Conservation (phyloP, 345 rosid genomes). For the Ceriops decandra region DNA sequence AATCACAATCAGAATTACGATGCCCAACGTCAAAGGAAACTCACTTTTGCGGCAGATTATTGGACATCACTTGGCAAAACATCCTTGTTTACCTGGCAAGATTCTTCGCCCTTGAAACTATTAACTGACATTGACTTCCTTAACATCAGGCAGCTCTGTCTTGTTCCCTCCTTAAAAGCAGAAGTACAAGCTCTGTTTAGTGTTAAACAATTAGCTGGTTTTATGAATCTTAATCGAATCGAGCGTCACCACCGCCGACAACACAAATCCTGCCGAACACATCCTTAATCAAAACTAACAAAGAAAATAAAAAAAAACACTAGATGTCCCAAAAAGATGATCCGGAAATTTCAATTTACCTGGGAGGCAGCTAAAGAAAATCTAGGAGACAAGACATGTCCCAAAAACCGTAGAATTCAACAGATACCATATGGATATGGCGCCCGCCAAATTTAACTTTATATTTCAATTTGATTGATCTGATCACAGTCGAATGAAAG, state of each 20-base stretch:
- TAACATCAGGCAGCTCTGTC: constrained; percentile 27
- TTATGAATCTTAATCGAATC: constrained; percentile 23
- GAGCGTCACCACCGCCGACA: constrained; percentile 23
- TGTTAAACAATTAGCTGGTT: constrained; percentile 17
- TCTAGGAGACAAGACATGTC: not conserved
- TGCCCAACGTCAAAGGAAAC: not conserved
- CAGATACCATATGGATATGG: no score
- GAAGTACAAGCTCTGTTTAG: constrained; percentile 24
- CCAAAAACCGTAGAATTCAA: no score
- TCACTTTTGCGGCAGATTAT: not conserved
- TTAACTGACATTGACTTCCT: constrained; percentile 18
- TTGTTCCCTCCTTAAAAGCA: constrained; percentile 21
- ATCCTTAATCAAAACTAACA: not conserved
- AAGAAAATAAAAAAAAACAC: no score
- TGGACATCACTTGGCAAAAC: not conserved
- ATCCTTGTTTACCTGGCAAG: constrained; percentile 19
- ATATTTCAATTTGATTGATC: no score
- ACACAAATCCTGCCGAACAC: constrained; percentile 12
- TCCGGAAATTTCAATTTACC: not conserved
- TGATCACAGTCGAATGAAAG: no score
- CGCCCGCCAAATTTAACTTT: no score
- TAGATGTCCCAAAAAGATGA: not conserved
- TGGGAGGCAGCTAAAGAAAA: constrained; percentile 2
- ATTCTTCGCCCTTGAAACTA: constrained; percentile 28
- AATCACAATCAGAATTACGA: not conserved